These are phyloP conservation scores for Coniella lustricola DNA, from an alignment of 2,329 filamentous ascomycete species.

Conservation along the genomic window DNA sequence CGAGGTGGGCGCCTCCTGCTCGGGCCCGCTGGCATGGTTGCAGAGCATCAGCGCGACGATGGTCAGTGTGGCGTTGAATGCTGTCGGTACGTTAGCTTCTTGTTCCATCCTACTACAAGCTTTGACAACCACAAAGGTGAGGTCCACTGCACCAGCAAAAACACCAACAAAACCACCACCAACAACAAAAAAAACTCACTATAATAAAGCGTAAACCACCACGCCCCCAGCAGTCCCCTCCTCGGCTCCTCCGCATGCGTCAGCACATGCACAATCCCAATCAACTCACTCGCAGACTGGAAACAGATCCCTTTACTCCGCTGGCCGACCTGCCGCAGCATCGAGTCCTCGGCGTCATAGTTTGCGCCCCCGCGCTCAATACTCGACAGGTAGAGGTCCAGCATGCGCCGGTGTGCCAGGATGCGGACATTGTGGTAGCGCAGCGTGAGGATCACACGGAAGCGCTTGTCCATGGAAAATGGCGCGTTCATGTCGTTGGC, in stretches of 20 bases:
- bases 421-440: slow-evolving; percentile 28
- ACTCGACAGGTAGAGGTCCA: slow-evolving; percentile 20
- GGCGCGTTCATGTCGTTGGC: too few species aligned
- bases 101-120: too few species aligned
- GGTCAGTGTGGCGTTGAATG: slow-evolving; percentile 19
- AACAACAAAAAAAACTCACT: slow-evolving; percentile 18
- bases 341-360: slow-evolving; percentile 12
- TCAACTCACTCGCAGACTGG: slow-evolving; percentile 20
- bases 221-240: slow-evolving; percentile 22
- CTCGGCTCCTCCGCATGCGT: slow-evolving; percentile 13
- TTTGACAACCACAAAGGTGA: too few species aligned
- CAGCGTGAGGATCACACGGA: slow-evolving; percentile 33
- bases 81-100: neutral
- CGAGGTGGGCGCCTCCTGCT: neutral
- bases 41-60: slow-evolving; percentile 14
- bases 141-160: too few species aligned
- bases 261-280: slow-evolving; percentile 19
- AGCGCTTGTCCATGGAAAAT: slow-evolving; percentile 22
- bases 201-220: slow-evolving; percentile 28
- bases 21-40: slow-evolving; percentile 5
- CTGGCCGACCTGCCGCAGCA: slow-evolving; percentile 18
- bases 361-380: slow-evolving; percentile 4
- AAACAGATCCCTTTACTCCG: slow-evolving; percentile 19
- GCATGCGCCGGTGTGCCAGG: slow-evolving; percentile 25
- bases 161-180: too few species aligned